Evolutionary conservation across 139 green algal species (phyloP).

Genomic region (Chlamydomonas sp.): DNA sequence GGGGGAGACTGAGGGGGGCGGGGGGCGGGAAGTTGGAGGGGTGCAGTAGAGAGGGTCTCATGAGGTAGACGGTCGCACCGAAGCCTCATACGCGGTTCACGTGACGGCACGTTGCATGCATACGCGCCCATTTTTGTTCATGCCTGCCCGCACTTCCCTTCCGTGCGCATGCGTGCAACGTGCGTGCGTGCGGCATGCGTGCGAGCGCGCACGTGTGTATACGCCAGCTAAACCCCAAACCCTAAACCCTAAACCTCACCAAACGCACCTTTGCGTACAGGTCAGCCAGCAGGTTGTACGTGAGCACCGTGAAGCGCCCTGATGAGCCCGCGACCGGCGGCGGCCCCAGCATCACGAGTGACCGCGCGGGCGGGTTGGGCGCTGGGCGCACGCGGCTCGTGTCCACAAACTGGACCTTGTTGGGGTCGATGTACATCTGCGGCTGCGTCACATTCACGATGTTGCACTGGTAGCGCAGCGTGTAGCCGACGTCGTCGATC

Average conservation of each 20-base stretch:
- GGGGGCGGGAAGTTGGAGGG: background rate
- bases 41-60: background rate
- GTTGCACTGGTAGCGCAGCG: slow-evolving; percentile 80
- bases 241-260: too few species aligned
- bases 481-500: slow-evolving; percentile 78
- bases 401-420: slow-evolving; percentile 33
- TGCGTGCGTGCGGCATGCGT: too few species aligned
- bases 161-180: too few species aligned
- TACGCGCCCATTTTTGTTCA: too few species aligned
- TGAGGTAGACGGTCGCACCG: too few species aligned
- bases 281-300: slow-evolving; percentile 97
- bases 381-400: slow-evolving; percentile 72
- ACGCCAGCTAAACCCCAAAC: too few species aligned
- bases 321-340: slow-evolving; percentile 15
- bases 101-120: too few species aligned
- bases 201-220: too few species aligned
- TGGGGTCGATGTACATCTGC: slow-evolving; percentile 27
- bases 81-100: too few species aligned
- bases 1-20: too few species aligned
- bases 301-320: slow-evolving; percentile 82
- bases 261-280: slow-evolving; percentile 89
- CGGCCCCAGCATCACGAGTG: slow-evolving; percentile 62
- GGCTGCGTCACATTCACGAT: slow-evolving; percentile 31
- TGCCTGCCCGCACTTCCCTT: too few species aligned
- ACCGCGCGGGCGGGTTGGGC: slow-evolving; percentile 58